A percentile compares a stretch with the other conserved stretches of the same genome.
Conservation (phyloP, 805 yeast species). For the Yamadazyma ubonensis region DNA sequence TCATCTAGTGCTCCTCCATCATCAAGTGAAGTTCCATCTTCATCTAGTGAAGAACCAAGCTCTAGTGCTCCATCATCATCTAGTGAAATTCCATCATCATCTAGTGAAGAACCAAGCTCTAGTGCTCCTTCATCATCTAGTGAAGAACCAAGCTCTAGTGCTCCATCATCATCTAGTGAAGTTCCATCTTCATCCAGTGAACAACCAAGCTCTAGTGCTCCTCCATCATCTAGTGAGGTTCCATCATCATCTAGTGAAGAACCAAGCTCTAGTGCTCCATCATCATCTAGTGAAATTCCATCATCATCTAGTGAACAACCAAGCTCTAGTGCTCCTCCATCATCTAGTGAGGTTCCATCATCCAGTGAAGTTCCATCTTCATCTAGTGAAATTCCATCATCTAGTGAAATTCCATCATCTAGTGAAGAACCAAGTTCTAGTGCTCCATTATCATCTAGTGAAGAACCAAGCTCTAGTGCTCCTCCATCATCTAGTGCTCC, state of each 20-base stretch:
- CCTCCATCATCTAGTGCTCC: not conserved
- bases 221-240: not conserved
- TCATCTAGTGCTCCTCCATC: conserved; percentile 1
- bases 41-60: not conserved
- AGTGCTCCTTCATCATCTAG: no score
- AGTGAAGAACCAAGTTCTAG: not conserved
- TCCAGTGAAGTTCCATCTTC: not conserved
- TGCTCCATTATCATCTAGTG: not conserved
- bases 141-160: no score
- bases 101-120: not conserved
- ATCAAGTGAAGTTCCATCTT: conserved; percentile 18
- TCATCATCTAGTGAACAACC: not conserved
- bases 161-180: not conserved
- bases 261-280: no score
- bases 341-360: not conserved
- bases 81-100: not conserved
- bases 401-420: not conserved
- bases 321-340: no score
- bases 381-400: not conserved
- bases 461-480: not conserved
- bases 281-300: not conserved
- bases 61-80: not conserved
- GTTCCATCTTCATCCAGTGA: not conserved
- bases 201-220: no score
- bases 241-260: not conserved